Evolutionary conservation across 306 rosid species (phyloP).

Genomic region (Cicer yamashitae): DNA sequence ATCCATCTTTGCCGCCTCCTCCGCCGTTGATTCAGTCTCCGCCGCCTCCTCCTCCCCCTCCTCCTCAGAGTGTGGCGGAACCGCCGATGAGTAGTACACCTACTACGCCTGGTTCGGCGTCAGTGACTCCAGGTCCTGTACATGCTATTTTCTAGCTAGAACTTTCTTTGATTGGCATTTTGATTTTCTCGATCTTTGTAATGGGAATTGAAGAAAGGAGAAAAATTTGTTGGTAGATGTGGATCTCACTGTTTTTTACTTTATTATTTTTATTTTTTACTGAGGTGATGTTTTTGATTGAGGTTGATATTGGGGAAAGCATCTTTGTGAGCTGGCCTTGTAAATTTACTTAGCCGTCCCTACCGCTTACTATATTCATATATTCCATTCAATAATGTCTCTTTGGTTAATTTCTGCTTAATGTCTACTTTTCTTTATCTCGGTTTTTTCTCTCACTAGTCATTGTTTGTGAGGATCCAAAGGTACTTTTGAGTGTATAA

Average conservation of each 20-base stretch:
- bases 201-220: neutral
- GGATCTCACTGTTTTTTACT: neutral
- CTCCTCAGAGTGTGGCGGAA: conserved; percentile 43
- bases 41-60: conserved; percentile 39
- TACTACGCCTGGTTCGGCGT: conserved; percentile 61
- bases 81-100: conserved; percentile 64
- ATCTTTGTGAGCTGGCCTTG: conserved; percentile 10
- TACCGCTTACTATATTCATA: neutral
- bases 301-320: conserved; percentile 2
- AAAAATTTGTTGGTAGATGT: neutral
- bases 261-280: neutral
- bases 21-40: conserved; percentile 38
- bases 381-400: too few species aligned
- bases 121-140: conserved; percentile 61
- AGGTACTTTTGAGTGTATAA: too few species aligned
- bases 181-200: neutral
- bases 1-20: conserved; percentile 13
- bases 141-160: conserved; percentile 43
- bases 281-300: neutral
- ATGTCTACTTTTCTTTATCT: too few species aligned
- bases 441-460: too few species aligned
- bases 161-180: neutral
- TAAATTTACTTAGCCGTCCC: conserved; percentile 11
- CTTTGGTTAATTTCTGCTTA: neutral
- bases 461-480: too few species aligned